A percentile compares a stretch with the other conserved stretches of the same genome.
phyloP scores from a whole-genome alignment of 1,139 yeast species.

The Kodamaea plutei region DNA sequence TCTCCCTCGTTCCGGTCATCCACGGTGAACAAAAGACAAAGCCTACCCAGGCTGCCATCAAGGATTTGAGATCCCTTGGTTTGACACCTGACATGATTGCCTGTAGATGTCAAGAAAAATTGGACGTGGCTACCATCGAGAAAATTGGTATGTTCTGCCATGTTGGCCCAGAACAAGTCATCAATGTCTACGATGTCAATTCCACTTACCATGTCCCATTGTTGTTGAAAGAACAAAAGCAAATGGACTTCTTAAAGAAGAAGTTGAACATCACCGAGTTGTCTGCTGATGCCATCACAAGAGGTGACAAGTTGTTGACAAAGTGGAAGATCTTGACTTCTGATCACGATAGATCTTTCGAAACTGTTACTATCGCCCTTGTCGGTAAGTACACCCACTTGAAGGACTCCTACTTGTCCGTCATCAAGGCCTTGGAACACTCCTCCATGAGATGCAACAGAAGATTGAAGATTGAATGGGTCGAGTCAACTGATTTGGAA shows the following conservation, averaged over 20 bases:
- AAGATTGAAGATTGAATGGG: constrained; percentile 88
- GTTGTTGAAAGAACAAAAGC: constrained; percentile 79
- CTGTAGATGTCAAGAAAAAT: constrained; percentile 86
- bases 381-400: constrained; percentile 97
- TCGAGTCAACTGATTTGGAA: constrained; percentile 89
- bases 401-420: constrained; percentile 92
- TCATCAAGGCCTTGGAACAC: constrained; percentile 93
- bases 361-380: constrained; percentile 86
- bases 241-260: constrained; percentile 68
- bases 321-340: constrained; percentile 83
- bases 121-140: constrained; percentile 80
- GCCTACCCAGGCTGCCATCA: constrained; percentile 98
- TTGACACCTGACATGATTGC: constrained; percentile 96
- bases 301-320: constrained; percentile 65
- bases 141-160: constrained; percentile 99
- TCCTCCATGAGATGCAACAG: constrained; percentile 86
- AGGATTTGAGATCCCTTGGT: constrained; percentile 92
- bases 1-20: constrained; percentile 93
- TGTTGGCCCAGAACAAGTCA: constrained; percentile 94
- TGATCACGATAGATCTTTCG: constrained; percentile 74
- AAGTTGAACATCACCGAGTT: constrained; percentile 62
- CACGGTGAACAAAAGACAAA: constrained; percentile 98
- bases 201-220: constrained; percentile 97
- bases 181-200: constrained; percentile 95
- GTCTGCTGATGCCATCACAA: constrained; percentile 49